Conservation (phyloP, 169 alveolate species). For the Cytauxzoon felis region DNA sequence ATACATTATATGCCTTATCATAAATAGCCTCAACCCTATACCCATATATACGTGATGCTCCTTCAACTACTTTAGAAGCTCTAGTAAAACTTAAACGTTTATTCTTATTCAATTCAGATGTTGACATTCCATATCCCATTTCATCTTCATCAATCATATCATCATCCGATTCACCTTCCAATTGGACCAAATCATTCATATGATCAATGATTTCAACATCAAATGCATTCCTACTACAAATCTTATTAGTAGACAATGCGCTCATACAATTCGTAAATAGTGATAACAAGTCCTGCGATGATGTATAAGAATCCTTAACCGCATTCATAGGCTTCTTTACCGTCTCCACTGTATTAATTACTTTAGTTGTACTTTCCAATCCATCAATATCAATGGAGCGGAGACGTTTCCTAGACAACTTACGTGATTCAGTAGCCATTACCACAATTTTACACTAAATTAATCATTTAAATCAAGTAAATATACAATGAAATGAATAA, state of each 20-base stretch:
- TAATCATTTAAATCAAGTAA: no score
- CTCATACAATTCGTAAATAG: conserved; percentile 74
- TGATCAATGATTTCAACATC: conserved; percentile 80
- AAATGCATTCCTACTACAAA: conserved; percentile 79
- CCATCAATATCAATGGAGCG: no score
- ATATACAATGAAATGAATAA: no score
- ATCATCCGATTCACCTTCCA: conserved; percentile 66
- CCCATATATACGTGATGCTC: conserved; percentile 75
- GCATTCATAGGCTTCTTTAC: no score
- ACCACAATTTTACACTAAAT: no score
- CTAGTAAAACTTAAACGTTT: conserved; percentile 61
- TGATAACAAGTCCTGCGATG: conserved; percentile 64
- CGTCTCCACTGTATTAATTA: no score
- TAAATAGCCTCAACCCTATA: conserved; percentile 77
- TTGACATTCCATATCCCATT: no score
- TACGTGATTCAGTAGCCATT: no score
- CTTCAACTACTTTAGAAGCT: conserved; percentile 74
- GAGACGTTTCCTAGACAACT: no score
- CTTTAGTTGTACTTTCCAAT: no score
- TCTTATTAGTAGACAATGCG: conserved; percentile 77
- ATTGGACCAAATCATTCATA: conserved; percentile 75
- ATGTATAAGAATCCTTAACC: no score
- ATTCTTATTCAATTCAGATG: neutral
- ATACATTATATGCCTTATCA: conserved; percentile 71
- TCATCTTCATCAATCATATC: no score